Evolutionary conservation across 768 basidiomycete species (phyloP), one percentile per base, ranked within the genome.

Genomic region (Aureoboletus auriporus): DNA sequence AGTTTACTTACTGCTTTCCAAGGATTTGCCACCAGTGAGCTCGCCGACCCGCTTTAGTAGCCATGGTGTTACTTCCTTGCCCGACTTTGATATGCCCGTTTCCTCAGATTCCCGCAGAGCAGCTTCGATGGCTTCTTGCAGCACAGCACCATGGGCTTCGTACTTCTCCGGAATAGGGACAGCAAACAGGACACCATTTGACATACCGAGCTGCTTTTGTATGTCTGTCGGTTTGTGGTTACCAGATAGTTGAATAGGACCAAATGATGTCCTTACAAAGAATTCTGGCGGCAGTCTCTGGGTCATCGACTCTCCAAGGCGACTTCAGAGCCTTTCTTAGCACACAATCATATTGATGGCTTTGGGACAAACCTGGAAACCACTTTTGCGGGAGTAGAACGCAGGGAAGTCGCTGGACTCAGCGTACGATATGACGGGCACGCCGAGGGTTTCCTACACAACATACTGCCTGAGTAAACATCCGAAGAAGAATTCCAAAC

Each of bases 31-130:
- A 29, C 77, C 61, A 0, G 88, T 92, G 41, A 98, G 72, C 63
- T 95, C 86, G 13, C 77, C 77, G 2, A 98, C 84, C 28, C 95
- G 82, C 38, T 76, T 74, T 28, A 99, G 72, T 9, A 99, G 72
- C 95, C 95, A 98, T 7, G 96, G 96, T 1, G 96, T 99, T 6
- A 80, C 93, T 51, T 92, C 89, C 58, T 96, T 97, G 3, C 96
- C 96, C 14, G 75, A 72, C 57, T 74, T 81, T 59, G 78, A 86
- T 39, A 95, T 71, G 2, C 93, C 92, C 53, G 84, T 86, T 49
- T 78, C 76, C 52, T 89, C 84, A 5, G 89, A 86, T 68, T 99
- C 95, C 12, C 65, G 62, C 6, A 99, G 78, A 7, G 96, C 96
- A 57, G 81, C 83, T 49, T 94, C 84, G 8, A 97, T 87, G 0